Conservation (phyloP, 116 monocot genomes). For the Zostera marina region DNA sequence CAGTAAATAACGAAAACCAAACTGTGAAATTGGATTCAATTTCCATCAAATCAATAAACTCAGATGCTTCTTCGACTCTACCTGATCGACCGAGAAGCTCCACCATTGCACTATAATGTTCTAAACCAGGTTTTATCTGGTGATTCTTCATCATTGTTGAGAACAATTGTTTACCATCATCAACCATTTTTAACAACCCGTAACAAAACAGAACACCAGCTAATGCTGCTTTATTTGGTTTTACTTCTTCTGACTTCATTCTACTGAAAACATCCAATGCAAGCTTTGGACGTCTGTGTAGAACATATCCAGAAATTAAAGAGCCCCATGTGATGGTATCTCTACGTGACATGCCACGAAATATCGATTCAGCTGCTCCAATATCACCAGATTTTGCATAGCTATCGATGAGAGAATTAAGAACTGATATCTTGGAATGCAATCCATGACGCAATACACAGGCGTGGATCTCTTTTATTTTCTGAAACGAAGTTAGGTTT, state of each 20-base stretch:
- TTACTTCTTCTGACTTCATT: conserved; percentile 35
- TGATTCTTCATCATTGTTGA: conserved; percentile 24
- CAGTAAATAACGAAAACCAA: conserved; percentile 23
- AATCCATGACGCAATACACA: conserved; percentile 30
- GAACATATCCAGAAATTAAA: conserved; percentile 40
- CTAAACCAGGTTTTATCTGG: conserved; percentile 19
- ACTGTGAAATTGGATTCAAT: conserved; percentile 19
- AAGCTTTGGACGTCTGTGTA: conserved; percentile 30
- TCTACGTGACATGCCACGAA: conserved; percentile 18
- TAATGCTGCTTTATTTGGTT: conserved; percentile 41
- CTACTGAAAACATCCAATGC: conserved; percentile 28
- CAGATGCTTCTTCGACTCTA: conserved; percentile 16
- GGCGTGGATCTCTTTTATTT: conserved; percentile 77
- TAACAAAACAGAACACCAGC: conserved; percentile 29
- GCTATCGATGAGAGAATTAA: conserved; percentile 47
- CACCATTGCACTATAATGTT: conserved; percentile 46
- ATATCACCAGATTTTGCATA: conserved; percentile 62
- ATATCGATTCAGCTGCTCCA: conserved; percentile 28
- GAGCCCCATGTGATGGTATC: conserved; percentile 70
- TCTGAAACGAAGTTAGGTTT: conserved; percentile 37
- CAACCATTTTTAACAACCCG: conserved; percentile 37
- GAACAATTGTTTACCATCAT: conserved; percentile 45
- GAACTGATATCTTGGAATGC: conserved; percentile 21
- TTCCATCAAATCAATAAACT: conserved; percentile 18
- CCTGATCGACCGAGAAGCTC: conserved; percentile 29